Evolutionary conservation across 305 asterid species (phyloP).

Genomic region (Solanum aculeatissimum): DNA sequence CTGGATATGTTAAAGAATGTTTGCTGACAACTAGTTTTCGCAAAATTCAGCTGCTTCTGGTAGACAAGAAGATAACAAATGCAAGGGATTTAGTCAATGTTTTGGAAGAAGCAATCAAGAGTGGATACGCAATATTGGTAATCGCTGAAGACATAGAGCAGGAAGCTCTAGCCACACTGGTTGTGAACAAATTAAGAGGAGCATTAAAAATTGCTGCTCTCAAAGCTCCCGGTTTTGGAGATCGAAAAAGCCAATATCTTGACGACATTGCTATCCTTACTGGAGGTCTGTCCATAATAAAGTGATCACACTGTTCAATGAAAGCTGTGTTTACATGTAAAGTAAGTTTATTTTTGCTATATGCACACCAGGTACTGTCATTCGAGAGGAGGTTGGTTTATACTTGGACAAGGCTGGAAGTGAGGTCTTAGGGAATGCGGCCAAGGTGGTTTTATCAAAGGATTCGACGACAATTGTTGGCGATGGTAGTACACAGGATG

Average conservation of each 20-base stretch:
- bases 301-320: not conserved
- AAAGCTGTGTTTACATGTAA: not conserved
- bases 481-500: constrained; percentile 88
- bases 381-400: constrained; percentile 73
- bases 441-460: constrained; percentile 75
- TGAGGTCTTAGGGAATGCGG: constrained; percentile 83
- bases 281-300: constrained; percentile 38
- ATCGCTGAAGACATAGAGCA: constrained; percentile 93
- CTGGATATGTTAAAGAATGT: not conserved
- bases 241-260: constrained; percentile 79
- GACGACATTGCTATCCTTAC: constrained; percentile 83
- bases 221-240: constrained; percentile 97
- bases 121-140: constrained; percentile 58
- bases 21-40: not conserved
- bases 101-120: constrained; percentile 81
- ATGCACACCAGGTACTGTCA: constrained; percentile 60
- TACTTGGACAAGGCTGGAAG: constrained; percentile 65
- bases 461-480: constrained; percentile 81
- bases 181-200: constrained; percentile 90
- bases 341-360: not conserved
- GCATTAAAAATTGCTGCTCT: constrained; percentile 81
- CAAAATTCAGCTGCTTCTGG: constrained; percentile 52
- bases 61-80: constrained; percentile 81
- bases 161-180: constrained; percentile 90
- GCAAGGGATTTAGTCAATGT: constrained; percentile 75